phyloP scores from a whole-genome alignment of 371 early-diverging fungal genomes.

The Lichtheimia ramosa region DNA sequence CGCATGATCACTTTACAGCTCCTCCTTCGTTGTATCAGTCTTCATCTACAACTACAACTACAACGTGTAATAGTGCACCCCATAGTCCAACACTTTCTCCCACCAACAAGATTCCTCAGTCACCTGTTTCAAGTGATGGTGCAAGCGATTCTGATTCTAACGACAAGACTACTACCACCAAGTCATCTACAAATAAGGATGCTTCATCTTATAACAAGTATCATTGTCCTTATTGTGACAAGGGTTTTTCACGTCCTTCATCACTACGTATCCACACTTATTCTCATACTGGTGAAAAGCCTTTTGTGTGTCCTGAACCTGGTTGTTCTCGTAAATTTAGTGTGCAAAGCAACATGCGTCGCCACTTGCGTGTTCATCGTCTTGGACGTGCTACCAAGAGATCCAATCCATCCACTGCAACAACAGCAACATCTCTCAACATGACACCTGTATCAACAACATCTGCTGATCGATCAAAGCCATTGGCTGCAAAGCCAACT shows the following conservation, averaged over 20 bases:
- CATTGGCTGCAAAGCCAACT: slow-evolving; percentile 4
- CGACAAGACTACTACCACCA: slow-evolving; percentile 1
- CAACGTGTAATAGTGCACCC: slow-evolving; percentile 16
- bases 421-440: slow-evolving; percentile 4
- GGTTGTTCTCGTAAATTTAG: slow-evolving; percentile 61
- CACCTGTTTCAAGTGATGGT: slow-evolving; percentile 3
- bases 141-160: neutral
- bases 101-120: slow-evolving; percentile 5
- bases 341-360: slow-evolving; percentile 63
- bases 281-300: slow-evolving; percentile 70
- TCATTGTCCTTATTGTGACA: slow-evolving; percentile 60
- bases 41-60: slow-evolving; percentile 28
- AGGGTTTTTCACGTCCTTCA: slow-evolving; percentile 60
- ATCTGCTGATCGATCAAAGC: slow-evolving; percentile 7
- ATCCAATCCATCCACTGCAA: neutral
- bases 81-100: slow-evolving; percentile 19
- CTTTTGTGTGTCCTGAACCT: slow-evolving; percentile 50
- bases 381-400: slow-evolving; percentile 21
- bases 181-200: neutral
- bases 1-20: neutral
- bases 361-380: slow-evolving; percentile 45
- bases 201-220: slow-evolving; percentile 46
- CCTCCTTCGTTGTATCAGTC: slow-evolving; percentile 22
- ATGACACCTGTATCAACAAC: slow-evolving; percentile 3
- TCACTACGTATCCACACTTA: slow-evolving; percentile 58